Base-by-base conservation (phyloP, 345 rosid genomes). In the Ricinus communis region DNA sequence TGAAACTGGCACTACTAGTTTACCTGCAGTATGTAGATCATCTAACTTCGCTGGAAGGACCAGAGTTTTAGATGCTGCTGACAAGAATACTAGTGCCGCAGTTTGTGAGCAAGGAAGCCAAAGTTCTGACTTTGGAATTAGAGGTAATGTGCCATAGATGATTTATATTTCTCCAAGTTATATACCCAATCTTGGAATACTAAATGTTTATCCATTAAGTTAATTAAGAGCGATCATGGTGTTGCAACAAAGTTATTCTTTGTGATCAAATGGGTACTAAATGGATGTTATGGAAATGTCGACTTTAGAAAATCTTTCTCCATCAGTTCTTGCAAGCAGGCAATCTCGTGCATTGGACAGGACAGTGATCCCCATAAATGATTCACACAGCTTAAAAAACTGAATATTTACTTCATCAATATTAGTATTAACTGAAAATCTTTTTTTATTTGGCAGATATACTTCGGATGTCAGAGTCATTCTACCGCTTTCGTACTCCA, bases 101-200 rank as follows among this genome's bases (percentile, higher is more conserved):
- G 10, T n/a, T 1, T 0, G n/a, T 74, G 69, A 9, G n/a, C 62
- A 7, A 28, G 41, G 28, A 30, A 9, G 27, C 3, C 10, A 2
- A 43, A 14, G n/a, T 30, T 31, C 49, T 13, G 38, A 21, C 30
- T 57, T 43, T 63, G 59, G 55, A 13, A 21, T 18, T 10, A 19
- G 24, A 54, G 76, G 82, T 66, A 74, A 65, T 25, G 19, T 53
- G 5, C 12, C 18, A 11, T 1, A 3, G 25, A 10, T 25, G 5
- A 27, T 27, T 56, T 25, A 13, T n/a, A 53, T 21, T 53, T 5
- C 16, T 49, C 53, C n/a, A 49, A 49, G 18, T n/a, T n/a, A n/a
- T n/a, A 15, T 49, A 49, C 21, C 16, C 53, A 49, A 18, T 15
- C 21, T 30, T 58, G 41, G 22, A 8, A 12, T 33, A 33, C 6